Evolutionary conservation across 345 rosid species (phyloP).

Genomic region (Euphorbia peplus): DNA sequence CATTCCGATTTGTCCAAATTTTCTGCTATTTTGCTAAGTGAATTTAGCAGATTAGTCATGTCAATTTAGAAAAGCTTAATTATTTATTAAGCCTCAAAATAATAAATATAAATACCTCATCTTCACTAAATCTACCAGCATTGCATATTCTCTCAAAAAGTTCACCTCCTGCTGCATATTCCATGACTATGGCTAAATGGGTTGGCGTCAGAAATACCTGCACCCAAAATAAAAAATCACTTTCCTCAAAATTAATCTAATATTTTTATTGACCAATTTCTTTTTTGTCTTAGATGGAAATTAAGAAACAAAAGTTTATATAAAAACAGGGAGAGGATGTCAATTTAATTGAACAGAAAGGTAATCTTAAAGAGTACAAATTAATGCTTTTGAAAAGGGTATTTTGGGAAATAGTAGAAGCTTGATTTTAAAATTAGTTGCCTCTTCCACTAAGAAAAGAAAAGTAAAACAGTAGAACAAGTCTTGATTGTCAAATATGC

Average conservation of each 20-base stretch:
- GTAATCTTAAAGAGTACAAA: too few species aligned
- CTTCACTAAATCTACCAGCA: conserved; percentile 28
- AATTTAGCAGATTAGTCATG: too few species aligned
- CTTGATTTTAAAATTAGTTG: not conserved
- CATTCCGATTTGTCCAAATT: too few species aligned
- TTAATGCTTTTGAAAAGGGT: not conserved
- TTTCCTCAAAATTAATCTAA: not conserved
- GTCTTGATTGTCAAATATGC: too few species aligned
- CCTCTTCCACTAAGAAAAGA: not conserved
- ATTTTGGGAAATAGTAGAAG: not conserved
- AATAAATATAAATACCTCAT: conserved; percentile 16
- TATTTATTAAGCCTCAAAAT: too few species aligned
- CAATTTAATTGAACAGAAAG: too few species aligned
- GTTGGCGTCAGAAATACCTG: conserved; percentile 23
- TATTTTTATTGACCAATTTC: too few species aligned
- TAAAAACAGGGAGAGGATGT: too few species aligned
- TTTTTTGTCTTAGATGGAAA: too few species aligned
- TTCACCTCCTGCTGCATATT: conserved; percentile 27
- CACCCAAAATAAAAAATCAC: conserved; percentile 1
- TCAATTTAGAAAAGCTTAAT: too few species aligned
- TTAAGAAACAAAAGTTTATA: too few species aligned
- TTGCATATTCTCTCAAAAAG: conserved; percentile 29
- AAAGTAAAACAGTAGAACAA: not conserved
- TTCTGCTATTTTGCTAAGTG: too few species aligned
- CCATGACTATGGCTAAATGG: conserved; percentile 31